These are phyloP conservation scores for Eurotiales sp. DNA, from an alignment of 2,329 filamentous ascomycete genomes.

Conservation along the genomic window DNA sequence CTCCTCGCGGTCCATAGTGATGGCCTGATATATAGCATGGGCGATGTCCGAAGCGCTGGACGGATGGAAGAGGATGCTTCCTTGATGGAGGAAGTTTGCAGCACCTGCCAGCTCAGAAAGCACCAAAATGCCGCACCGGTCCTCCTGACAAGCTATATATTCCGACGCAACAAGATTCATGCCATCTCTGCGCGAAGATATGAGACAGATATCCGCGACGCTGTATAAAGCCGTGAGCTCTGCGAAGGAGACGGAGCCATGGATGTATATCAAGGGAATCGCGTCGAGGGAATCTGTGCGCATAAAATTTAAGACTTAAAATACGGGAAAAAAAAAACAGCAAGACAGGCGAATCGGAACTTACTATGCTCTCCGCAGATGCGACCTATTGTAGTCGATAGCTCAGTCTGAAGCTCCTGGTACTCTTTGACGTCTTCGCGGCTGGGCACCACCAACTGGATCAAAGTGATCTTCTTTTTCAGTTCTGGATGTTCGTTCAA, in stretches of 20 bases:
- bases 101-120: constrained; percentile 94
- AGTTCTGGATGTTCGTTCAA: constrained; percentile 88
- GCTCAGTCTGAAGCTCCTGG: constrained; percentile 82
- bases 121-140: constrained; percentile 85
- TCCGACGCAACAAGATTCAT: constrained; percentile 98
- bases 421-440: constrained; percentile 86
- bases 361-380: constrained; percentile 86
- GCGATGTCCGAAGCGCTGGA: constrained; percentile 92
- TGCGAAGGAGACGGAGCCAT: constrained; percentile 85
- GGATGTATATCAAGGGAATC: constrained; percentile 93
- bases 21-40: constrained; percentile 83
- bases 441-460: constrained; percentile 88
- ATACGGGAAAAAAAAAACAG: constrained; percentile 2
- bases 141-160: constrained; percentile 85
- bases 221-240: constrained; percentile 88
- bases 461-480: constrained; percentile 86
- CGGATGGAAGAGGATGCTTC: constrained; percentile 84
- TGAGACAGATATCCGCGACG: constrained; percentile 82
- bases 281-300: constrained; percentile 74
- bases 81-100: constrained; percentile 75
- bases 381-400: constrained; percentile 86
- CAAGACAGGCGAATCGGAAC: constrained; percentile 48
- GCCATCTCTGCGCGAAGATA: constrained; percentile 84
- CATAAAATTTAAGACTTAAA: not conserved
- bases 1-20: constrained; percentile 81